These are phyloP conservation scores for Lagenidium sp. DNA, from an alignment of 352 stramenopile genomes.

Conservation along the genomic window DNA sequence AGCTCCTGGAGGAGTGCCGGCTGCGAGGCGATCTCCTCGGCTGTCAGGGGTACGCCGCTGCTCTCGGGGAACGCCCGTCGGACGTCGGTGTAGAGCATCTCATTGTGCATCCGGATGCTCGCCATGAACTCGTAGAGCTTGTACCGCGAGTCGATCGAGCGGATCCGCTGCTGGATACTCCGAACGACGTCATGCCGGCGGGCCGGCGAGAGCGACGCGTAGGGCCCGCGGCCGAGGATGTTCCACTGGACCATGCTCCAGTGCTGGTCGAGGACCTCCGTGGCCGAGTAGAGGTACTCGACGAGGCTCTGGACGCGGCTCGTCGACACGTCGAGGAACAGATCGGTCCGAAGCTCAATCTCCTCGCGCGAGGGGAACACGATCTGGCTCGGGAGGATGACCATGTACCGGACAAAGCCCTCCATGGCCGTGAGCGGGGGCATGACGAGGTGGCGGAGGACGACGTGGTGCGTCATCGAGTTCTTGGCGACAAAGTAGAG, in stretches of 20 bases:
- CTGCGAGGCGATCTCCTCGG: constrained; percentile 32
- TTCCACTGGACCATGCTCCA: constrained; percentile 86
- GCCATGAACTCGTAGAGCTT: constrained; percentile 82
- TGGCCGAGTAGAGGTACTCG: constrained; percentile 80
- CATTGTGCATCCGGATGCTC: constrained; percentile 77
- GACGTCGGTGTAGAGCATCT: constrained; percentile 71
- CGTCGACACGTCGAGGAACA: constrained; percentile 69
- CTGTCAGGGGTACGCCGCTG: constrained; percentile 33
- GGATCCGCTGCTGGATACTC: constrained; percentile 64
- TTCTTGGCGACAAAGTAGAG: constrained; percentile 84
- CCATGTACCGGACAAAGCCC: constrained; percentile 57
- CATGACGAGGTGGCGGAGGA: constrained; percentile 60
- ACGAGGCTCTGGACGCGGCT: constrained; percentile 61
- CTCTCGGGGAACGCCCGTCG: constrained; percentile 39
- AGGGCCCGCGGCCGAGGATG: constrained; percentile 65
- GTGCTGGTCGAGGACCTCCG: constrained; percentile 73
- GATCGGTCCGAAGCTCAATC: constrained; percentile 60
- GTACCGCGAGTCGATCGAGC: constrained; percentile 60
- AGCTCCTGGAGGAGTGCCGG: constrained; percentile 27
- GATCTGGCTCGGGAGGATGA: constrained; percentile 67
- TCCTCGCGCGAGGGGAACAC: constrained; percentile 77
- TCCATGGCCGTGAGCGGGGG: constrained; percentile 54
- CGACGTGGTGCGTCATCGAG: constrained; percentile 51
- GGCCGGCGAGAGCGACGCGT: constrained; percentile 57
- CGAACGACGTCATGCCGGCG: constrained; percentile 54